Percentiles rank a stretch among this genome's conserved stretches.
These are phyloP conservation scores for Lentinula detonsa DNA, from an alignment of 768 basidiomycete genomes.

Conservation along the genomic window DNA sequence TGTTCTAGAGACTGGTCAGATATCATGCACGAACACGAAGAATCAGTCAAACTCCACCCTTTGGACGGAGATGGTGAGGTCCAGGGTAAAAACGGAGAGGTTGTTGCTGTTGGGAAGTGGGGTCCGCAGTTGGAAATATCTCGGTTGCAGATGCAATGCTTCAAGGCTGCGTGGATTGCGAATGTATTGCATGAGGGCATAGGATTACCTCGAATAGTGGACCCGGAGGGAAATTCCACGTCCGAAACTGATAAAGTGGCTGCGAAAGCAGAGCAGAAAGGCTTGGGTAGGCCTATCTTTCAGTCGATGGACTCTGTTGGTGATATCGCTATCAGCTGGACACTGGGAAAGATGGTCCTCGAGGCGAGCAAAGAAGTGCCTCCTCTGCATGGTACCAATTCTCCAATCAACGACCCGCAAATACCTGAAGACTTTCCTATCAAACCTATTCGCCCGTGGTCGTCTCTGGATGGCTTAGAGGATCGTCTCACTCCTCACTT, in stretches of 20 bases:
- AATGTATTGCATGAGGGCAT: conserved; percentile 96
- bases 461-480: conserved; percentile 47
- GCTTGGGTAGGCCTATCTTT: conserved; percentile 78
- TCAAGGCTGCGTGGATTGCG: conserved; percentile 98
- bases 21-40: conserved; percentile 65
- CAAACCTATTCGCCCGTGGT: conserved; percentile 58
- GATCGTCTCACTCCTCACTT: conserved; percentile 62
- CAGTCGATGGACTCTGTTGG: conserved; percentile 91
- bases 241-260: conserved; percentile 66
- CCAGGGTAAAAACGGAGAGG: conserved; percentile 41
- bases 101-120: conserved; percentile 67
- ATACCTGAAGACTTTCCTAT: conserved; percentile 53
- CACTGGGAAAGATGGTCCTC: conserved; percentile 97
- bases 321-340: conserved; percentile 95
- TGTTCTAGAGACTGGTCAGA: conserved; percentile 76
- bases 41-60: conserved; percentile 33
- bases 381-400: conserved; percentile 31
- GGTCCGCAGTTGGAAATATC: conserved; percentile 71
- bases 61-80: conserved; percentile 66
- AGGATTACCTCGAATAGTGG: conserved; percentile 87
- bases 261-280: conserved; percentile 74
- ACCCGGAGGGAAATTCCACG: conserved; percentile 71
- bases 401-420: conserved; percentile 68
- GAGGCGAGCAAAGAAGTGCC: conserved; percentile 90
- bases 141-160: conserved; percentile 94